Percentiles rank a stretch among this genome's conserved stretches.
These are phyloP conservation scores for Microstegium vimineum DNA, from an alignment of 176 grass and related monocot genomes.

Conservation along the genomic window DNA sequence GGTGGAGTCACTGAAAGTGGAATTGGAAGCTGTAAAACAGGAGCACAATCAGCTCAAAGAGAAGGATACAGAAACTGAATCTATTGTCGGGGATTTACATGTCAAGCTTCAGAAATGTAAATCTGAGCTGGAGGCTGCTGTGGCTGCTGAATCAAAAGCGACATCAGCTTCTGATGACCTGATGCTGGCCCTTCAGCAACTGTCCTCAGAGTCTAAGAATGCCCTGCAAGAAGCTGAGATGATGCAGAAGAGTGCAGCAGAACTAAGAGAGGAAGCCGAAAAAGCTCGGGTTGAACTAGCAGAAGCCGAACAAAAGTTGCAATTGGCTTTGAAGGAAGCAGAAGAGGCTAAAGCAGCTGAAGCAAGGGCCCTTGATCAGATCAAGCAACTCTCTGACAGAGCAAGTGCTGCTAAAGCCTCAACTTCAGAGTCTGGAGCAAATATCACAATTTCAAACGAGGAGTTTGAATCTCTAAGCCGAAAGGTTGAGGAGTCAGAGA, in stretches of 20 bases:
- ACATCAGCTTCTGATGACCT: slow-evolving; percentile 82
- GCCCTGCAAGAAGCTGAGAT: slow-evolving; percentile 80
- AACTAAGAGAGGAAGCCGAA: slow-evolving; percentile 66
- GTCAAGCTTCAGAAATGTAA: slow-evolving; percentile 96
- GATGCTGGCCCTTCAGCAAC: slow-evolving; percentile 66
- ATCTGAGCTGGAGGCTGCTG: slow-evolving; percentile 81
- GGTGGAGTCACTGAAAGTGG: slow-evolving; percentile 76
- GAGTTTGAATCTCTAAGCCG: slow-evolving; percentile 77
- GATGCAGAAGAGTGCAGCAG: slow-evolving; percentile 79
- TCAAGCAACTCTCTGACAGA: slow-evolving; percentile 77
- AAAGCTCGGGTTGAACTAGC: slow-evolving; percentile 43
- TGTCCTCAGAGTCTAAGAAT: slow-evolving; percentile 78
- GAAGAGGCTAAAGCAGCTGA: slow-evolving; percentile 83
- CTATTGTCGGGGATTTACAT: slow-evolving; percentile 64
- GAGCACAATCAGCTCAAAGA: slow-evolving; percentile 76
- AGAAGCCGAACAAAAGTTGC: slow-evolving; percentile 68
- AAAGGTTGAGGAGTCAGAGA: slow-evolving; percentile 85
- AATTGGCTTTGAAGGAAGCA: slow-evolving; percentile 69
- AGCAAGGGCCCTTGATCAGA: slow-evolving; percentile 73
- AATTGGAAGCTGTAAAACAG: slow-evolving; percentile 61
- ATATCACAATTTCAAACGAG: slow-evolving; percentile 90
- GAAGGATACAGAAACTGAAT: slow-evolving; percentile 80
- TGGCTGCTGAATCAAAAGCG: slow-evolving; percentile 69
- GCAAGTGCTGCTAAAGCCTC: slow-evolving; percentile 65
- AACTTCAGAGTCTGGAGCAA: slow-evolving; percentile 66